These are phyloP conservation scores for Teunomyces kruisii DNA, from an alignment of 805 yeast species.

Conservation along the genomic window DNA sequence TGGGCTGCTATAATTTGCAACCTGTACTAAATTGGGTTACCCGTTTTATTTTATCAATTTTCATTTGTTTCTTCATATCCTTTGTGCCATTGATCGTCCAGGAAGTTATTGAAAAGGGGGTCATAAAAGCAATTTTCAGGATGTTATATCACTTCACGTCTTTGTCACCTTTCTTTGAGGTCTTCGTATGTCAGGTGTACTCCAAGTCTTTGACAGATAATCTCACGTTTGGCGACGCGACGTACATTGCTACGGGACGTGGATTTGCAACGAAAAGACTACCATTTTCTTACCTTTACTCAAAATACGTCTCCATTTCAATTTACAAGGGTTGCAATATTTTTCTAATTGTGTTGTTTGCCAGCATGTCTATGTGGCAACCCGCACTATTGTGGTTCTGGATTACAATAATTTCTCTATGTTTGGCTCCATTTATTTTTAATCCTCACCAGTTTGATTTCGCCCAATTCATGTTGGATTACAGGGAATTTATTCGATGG, in stretches of 20 bases:
- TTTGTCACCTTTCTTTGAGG: constrained; percentile 89
- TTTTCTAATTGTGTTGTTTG: constrained; percentile 68
- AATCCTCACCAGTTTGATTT: constrained; percentile 55
- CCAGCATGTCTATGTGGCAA: constrained; percentile 80
- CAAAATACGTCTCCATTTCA: constrained; percentile 73
- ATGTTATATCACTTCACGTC: constrained; percentile 76
- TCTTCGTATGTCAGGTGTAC: constrained; percentile 91
- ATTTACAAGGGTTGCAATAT: constrained; percentile 76
- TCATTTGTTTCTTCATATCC: constrained; percentile 90
- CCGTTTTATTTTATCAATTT: constrained; percentile 82
- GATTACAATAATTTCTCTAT: constrained; percentile 46
- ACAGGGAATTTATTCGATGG: constrained; percentile 63
- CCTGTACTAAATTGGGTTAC: constrained; percentile 92
- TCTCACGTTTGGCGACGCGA: constrained; percentile 87
- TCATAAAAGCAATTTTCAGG: constrained; percentile 69
- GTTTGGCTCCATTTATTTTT: constrained; percentile 51
- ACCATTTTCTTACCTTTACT: constrained; percentile 68
- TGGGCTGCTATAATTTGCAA: constrained; percentile 80
- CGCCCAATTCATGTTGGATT: constrained; percentile 49
- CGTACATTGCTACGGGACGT: constrained; percentile 89
- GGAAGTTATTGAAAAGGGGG: constrained; percentile 83
- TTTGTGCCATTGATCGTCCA: constrained; percentile 86
- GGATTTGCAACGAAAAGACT: constrained; percentile 87
- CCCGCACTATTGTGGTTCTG: constrained; percentile 63
- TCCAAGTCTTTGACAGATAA: constrained; percentile 75